Evolutionary conservation across 2,329 filamentous ascomycete species (phyloP).

Genomic region (Cyphellophora attinorum): DNA sequence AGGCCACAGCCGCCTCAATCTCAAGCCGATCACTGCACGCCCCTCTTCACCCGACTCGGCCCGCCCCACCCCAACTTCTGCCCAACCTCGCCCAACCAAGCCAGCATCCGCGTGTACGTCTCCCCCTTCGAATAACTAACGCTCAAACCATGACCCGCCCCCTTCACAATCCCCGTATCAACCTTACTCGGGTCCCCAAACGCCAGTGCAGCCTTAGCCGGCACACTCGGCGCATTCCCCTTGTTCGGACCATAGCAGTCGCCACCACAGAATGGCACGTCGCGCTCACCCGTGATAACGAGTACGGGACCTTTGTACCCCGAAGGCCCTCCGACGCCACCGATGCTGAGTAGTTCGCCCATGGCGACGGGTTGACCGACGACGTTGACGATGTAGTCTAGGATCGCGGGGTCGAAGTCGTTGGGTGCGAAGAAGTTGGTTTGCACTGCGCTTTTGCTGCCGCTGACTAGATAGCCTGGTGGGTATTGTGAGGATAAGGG

Average conservation of each 20-base stretch:
- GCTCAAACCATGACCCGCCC: constrained; percentile 44
- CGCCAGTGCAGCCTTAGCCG: constrained; percentile 29
- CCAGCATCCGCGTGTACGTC: constrained; percentile 22
- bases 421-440: constrained; percentile 38
- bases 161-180: constrained; percentile 44
- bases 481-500: constrained; percentile 44
- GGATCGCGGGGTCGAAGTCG: constrained; percentile 45
- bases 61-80: too few species aligned
- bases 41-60: too few species aligned
- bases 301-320: constrained; percentile 46
- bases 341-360: constrained; percentile 51
- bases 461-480: constrained; percentile 33
- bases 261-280: constrained; percentile 53
- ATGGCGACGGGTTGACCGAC: constrained; percentile 48
- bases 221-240: constrained; percentile 31
- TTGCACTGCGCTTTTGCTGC: constrained; percentile 39
- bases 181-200: constrained; percentile 42
- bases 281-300: constrained; percentile 46
- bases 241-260: constrained; percentile 43
- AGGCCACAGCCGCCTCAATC: too few species aligned
- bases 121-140: constrained; percentile 32
- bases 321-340: constrained; percentile 22
- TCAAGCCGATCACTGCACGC: too few species aligned
- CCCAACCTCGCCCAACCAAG: constrained; percentile 6
- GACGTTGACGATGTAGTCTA: constrained; percentile 32